Evolutionary conservation across 2,329 filamentous ascomycete genomes (phyloP), one percentile per base, ranked within the genome.

Genomic region (Aspergillus sp.): DNA sequence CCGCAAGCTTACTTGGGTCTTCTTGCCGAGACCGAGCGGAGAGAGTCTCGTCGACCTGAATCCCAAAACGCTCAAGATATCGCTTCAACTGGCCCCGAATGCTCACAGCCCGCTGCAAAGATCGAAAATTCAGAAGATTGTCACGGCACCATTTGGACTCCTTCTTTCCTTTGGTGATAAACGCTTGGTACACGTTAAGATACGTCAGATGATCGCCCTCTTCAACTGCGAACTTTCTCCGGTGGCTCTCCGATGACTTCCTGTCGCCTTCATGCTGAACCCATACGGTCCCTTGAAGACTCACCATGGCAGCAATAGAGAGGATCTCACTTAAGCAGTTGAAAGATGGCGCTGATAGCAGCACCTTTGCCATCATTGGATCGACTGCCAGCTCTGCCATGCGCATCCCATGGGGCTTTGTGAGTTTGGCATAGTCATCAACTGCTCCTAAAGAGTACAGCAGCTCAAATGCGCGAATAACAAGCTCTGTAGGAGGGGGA

Each of bases 381-480:
- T 96, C 92, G 7, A 98, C 86, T 0, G 93, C 90, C 47, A 99
- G 81, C 74, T 98, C 94, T 0, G 95, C 94, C 92, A 98, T 97
- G 47, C 91, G 86, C 62, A 86, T 82, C 0, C 95, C 95, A n/a
- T 97, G 81, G 0, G 95, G 93, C 66, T 86, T 88, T 2, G 94
- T 97, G 27, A 99, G 85, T 72, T 94, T 96, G 13, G 92, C 92
- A 71, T 96, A 94, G 55, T 90, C 87, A 69, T 98, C 93, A 11
- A 99, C 79, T 0, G 92, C 92, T 6, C 92, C 92, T 5, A 98
- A 80, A 0, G 91, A 90, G 74, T 89, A 96, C 3, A 99, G 84
- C 3, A 97, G 82, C 75, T 98, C 94, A 2, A 97, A 84, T 0
- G 91, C 95, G 63, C 92, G 91, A 47, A 90, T 86, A 75, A 98